A percentile compares a stretch with the other conserved stretches of the same genome.
phyloP scores from a whole-genome alignment of 257 asterid species.

The Ophiorrhiza pumila region DNA sequence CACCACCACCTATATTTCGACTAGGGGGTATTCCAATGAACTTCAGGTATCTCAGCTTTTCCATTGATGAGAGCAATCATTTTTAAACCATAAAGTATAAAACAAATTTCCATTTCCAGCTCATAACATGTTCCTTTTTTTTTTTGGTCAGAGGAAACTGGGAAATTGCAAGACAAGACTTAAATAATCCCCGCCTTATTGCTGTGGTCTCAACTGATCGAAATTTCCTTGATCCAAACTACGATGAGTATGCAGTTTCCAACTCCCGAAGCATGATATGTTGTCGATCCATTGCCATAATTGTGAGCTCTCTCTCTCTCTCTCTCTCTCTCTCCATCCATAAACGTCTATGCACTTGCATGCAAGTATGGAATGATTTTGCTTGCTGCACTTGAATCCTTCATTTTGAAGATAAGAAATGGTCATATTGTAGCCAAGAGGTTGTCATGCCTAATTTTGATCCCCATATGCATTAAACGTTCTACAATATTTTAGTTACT shows the following conservation, averaged over 20 bases:
- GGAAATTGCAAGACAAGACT: constrained; percentile 80
- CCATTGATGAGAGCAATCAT: not conserved
- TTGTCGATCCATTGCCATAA: constrained; percentile 70
- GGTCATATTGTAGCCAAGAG: not conserved
- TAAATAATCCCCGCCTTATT: constrained; percentile 63
- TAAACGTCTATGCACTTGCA: not conserved
- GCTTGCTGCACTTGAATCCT: no score
- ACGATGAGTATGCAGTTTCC: constrained; percentile 59
- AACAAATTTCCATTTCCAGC: not conserved
- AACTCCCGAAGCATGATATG: constrained; percentile 70
- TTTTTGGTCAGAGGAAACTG: constrained; percentile 84
- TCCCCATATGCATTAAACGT: not conserved
- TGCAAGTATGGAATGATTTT: not conserved
- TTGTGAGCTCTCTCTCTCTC: constrained; percentile 49
- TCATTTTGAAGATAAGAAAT: not conserved
- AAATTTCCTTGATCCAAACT: constrained; percentile 43
- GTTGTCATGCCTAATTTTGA: not conserved
- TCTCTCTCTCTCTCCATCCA: constrained; percentile 11
- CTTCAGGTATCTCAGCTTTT: constrained; percentile 48
- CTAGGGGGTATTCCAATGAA: constrained; percentile 77
- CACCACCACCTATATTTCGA: constrained; percentile 87
- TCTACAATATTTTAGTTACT: not conserved
- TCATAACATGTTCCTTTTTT: constrained; percentile 16
- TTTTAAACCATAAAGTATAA: not conserved
- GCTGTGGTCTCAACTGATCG: constrained; percentile 76